Conservation (phyloP, 352 stramenopile genomes). For the Phytopythium kandeliae region DNA sequence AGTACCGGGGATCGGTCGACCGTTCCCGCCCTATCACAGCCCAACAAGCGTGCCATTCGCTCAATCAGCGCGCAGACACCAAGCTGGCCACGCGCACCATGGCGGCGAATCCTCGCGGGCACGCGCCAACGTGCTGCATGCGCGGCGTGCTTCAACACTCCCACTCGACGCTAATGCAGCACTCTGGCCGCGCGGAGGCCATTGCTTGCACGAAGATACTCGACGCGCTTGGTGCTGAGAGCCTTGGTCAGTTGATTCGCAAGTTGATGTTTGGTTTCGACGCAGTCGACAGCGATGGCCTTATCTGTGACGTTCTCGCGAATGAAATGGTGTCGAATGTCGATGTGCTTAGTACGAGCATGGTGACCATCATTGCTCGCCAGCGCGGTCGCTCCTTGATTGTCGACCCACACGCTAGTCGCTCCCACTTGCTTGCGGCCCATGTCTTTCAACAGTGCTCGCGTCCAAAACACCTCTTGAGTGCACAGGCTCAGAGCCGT, state of each 20-base stretch:
- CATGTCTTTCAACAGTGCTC: constrained; percentile 11
- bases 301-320: constrained; percentile 10
- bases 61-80: too few relatives aligned
- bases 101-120: too few relatives aligned
- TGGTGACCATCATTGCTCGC: constrained; percentile 21
- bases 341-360: constrained; percentile 14
- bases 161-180: too few relatives aligned
- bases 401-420: constrained; percentile 18
- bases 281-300: constrained; percentile 11
- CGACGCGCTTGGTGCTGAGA: too few relatives aligned
- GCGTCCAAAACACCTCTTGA: constrained; percentile 15
- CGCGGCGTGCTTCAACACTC: too few relatives aligned
- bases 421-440: neutral
- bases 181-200: too few relatives aligned
- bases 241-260: constrained; percentile 17
- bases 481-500: constrained; percentile 15
- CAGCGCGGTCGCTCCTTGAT: constrained; percentile 16
- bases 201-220: too few relatives aligned
- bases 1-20: too few relatives aligned
- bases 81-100: too few relatives aligned
- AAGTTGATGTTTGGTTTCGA: constrained; percentile 17
- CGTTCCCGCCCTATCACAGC: too few relatives aligned
- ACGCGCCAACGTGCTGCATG: too few relatives aligned
- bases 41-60: too few relatives aligned
- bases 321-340: constrained; percentile 19